Evolutionary conservation across 257 asterid species (phyloP).

Genomic region (Jacaranda copaia): DNA sequence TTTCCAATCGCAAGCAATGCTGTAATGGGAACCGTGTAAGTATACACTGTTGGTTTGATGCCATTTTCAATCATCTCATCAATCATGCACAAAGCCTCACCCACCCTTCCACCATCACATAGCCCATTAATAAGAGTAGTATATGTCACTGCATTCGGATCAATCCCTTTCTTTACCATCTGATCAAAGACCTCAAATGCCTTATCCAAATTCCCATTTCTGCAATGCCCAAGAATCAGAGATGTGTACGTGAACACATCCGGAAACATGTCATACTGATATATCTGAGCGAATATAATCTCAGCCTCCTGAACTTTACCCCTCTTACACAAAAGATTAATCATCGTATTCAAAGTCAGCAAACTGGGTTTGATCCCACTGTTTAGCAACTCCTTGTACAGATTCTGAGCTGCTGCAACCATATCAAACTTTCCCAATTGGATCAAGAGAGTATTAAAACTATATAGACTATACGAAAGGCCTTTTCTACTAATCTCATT

Average conservation of each 20-base stretch:
- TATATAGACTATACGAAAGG: slow-evolving; percentile 61
- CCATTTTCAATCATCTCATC: slow-evolving; percentile 78
- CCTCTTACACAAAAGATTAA: slow-evolving; percentile 78
- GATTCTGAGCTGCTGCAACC: slow-evolving; percentile 66
- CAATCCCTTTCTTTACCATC: slow-evolving; percentile 76
- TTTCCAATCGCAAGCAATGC: slow-evolving; percentile 67
- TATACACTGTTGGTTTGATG: slow-evolving; percentile 66
- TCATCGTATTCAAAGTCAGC: slow-evolving; percentile 81
- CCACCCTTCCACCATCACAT: slow-evolving; percentile 67
- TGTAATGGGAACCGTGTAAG: slow-evolving; percentile 77
- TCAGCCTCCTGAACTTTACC: slow-evolving; percentile 82
- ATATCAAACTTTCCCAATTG: slow-evolving; percentile 78
- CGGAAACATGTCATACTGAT: slow-evolving; percentile 63
- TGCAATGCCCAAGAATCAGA: slow-evolving; percentile 85
- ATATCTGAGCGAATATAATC: slow-evolving; percentile 61
- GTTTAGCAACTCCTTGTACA: slow-evolving; percentile 52
- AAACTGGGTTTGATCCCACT: slow-evolving; percentile 72
- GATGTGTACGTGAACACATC: slow-evolving; percentile 89
- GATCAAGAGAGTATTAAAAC: slow-evolving; percentile 84
- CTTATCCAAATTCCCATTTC: slow-evolving; percentile 66
- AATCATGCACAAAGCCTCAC: slow-evolving; percentile 72
- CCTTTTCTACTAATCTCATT: slow-evolving; percentile 54
- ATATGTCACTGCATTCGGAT: slow-evolving; percentile 78
- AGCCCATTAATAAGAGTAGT: slow-evolving; percentile 80
- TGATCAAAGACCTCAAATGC: slow-evolving; percentile 71